phyloP scores from a whole-genome alignment of 1,284 basidiomycete species.

The Malassezia arunalokei region DNA sequence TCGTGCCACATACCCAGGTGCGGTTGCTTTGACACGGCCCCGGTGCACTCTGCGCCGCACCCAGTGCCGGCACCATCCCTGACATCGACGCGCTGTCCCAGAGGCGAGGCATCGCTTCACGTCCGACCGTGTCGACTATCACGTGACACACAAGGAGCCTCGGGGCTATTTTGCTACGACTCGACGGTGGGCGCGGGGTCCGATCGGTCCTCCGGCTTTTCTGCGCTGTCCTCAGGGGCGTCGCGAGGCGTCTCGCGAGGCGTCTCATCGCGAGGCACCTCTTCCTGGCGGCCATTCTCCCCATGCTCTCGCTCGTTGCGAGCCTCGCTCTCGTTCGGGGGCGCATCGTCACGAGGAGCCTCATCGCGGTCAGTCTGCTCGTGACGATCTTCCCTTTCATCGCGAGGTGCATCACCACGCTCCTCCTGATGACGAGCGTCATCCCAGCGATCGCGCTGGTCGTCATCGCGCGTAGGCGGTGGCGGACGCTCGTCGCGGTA shows the following conservation, averaged over 20 bases:
- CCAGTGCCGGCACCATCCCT: background rate
- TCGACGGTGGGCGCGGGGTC: background rate
- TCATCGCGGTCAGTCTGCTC: background rate
- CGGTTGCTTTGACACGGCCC: background rate
- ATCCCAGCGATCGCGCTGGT: background rate
- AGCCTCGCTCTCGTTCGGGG: background rate
- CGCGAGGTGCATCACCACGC: background rate
- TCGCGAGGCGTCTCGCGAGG: background rate
- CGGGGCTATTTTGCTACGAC: background rate
- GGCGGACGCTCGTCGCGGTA: slow-evolving; percentile 13
- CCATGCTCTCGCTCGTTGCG: background rate
- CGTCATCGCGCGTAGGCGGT: slow-evolving; percentile 4
- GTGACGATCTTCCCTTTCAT: background rate
- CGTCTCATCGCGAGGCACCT: background rate
- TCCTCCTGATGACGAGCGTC: background rate
- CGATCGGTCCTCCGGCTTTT: background rate
- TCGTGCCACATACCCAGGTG: slow-evolving; percentile 10
- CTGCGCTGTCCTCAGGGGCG: background rate
- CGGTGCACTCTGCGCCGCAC: background rate
- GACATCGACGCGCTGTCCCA: too few relatives aligned
- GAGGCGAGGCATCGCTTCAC: too few relatives aligned
- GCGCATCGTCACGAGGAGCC: background rate
- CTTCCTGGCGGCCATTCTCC: background rate
- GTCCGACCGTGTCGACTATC: too few relatives aligned
- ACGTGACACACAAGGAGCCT: too few relatives aligned